Percentiles rank a stretch among this genome's conserved stretches.
Evolutionary conservation across 2,329 filamentous ascomycete genomes (phyloP).

Genomic region (Aschersonia sp.): DNA sequence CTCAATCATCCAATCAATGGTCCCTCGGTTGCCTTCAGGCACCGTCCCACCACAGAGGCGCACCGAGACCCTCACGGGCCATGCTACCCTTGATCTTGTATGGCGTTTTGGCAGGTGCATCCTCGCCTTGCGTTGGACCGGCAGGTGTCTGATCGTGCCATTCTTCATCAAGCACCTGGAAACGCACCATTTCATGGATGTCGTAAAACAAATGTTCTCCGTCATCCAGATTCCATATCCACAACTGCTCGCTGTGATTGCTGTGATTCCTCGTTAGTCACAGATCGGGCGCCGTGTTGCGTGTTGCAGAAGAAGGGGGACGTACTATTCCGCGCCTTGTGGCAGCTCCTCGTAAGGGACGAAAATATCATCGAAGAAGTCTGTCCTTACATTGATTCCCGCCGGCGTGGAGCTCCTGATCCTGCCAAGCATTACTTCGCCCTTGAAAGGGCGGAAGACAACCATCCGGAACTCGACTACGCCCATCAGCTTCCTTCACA

Average conservation of each 20-base stretch:
- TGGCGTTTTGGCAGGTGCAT: constrained; percentile 47
- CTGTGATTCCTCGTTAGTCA: constrained; percentile 22
- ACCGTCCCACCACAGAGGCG: constrained; percentile 49
- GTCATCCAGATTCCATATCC: constrained; percentile 64
- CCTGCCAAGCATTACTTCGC: constrained; percentile 74
- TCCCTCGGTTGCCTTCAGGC: constrained; percentile 9
- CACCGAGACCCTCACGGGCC: constrained; percentile 46
- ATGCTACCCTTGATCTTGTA: constrained; percentile 56
- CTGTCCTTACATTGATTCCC: constrained; percentile 66
- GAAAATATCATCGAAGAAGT: constrained; percentile 90
- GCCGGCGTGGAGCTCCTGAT: constrained; percentile 61
- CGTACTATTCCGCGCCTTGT: constrained; percentile 62
- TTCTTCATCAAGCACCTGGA: constrained; percentile 72
- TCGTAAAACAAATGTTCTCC: constrained; percentile 72
- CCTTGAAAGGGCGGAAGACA: constrained; percentile 91
- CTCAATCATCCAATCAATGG: too few relatives aligned
- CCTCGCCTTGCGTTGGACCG: constrained; percentile 47
- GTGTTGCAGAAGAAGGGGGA: not conserved
- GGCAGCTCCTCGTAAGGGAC: constrained; percentile 63
- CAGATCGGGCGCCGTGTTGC: not conserved
- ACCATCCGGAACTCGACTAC: constrained; percentile 83
- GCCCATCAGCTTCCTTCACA: not conserved
- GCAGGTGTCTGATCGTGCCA: constrained; percentile 81
- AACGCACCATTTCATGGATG: constrained; percentile 73
- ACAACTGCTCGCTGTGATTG: constrained; percentile 61